These are phyloP conservation scores for Diaporthe sp. DNA, from an alignment of 2,329 filamentous ascomycete genomes.

Conservation along the genomic window DNA sequence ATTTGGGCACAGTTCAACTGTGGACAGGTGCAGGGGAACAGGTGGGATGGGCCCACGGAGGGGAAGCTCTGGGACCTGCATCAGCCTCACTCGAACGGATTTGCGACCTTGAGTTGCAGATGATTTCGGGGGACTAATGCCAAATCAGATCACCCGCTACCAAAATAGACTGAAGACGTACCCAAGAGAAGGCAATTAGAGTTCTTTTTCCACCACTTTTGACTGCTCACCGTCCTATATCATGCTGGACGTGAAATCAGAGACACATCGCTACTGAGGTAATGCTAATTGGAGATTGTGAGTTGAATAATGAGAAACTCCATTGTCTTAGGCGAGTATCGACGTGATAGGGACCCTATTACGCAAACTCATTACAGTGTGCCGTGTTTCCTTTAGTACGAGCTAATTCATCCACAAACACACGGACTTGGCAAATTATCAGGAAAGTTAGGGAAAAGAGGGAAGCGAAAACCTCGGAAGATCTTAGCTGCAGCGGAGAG, in stretches of 20 bases:
- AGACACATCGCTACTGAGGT: neutral
- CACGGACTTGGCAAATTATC: neutral
- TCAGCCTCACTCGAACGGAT: neutral
- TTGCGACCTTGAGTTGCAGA: neutral
- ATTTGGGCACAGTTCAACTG: neutral
- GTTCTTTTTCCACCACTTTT: neutral
- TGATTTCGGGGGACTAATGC: neutral
- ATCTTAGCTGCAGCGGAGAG: neutral
- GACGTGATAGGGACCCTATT: neutral
- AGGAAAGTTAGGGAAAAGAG: accelerated
- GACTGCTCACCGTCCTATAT: neutral
- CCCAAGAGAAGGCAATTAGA: neutral
- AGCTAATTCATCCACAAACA: neutral
- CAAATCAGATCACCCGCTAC: neutral
- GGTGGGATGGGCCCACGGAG: too few species aligned
- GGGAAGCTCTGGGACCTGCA: neutral
- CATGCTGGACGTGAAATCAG: neutral
- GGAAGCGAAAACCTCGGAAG: neutral
- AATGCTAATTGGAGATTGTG: neutral
- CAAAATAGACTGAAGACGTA: neutral
- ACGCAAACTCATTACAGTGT: neutral
- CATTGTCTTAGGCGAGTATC: neutral
- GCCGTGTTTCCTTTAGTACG: neutral
- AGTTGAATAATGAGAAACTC: accelerated
- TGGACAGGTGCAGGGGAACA: neutral